Conservation (phyloP, 768 basidiomycete genomes). For the Suillus variegatus region DNA sequence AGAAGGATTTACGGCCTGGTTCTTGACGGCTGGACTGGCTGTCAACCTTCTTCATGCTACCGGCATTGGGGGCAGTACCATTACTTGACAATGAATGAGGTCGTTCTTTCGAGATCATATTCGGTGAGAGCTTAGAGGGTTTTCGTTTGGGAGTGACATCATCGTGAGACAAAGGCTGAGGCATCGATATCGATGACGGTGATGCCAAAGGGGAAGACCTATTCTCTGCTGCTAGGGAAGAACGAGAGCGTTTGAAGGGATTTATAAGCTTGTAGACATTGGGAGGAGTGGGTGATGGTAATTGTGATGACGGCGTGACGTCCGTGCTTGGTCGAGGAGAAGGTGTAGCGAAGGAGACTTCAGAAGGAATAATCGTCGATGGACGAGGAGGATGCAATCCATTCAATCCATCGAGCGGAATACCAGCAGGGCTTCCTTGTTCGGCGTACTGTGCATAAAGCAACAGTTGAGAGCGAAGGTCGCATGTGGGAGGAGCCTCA, state of each 20-base stretch:
- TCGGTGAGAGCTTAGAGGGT: constrained; percentile 39
- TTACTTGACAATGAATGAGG: constrained; percentile 62
- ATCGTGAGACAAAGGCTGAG: constrained; percentile 25
- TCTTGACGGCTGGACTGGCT: constrained; percentile 44
- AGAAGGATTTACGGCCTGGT: constrained; percentile 34
- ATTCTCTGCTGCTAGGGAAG: constrained; percentile 53
- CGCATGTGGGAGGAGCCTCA: constrained; percentile 78
- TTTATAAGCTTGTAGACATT: constrained; percentile 66
- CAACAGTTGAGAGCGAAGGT: constrained; percentile 79
- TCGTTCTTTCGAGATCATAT: constrained; percentile 42
- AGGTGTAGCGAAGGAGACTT: constrained; percentile 53
- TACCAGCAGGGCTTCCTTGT: constrained; percentile 55
- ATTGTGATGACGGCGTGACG: constrained; percentile 31
- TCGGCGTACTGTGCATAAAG: constrained; percentile 79
- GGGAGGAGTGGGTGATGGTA: constrained; percentile 42
- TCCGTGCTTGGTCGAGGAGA: constrained; percentile 53
- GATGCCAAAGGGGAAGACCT: constrained; percentile 30
- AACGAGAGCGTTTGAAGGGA: constrained; percentile 64
- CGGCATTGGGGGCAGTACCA: constrained; percentile 51
- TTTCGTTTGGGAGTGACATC: constrained; percentile 27
- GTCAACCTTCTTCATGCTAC: constrained; percentile 58
- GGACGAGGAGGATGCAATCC: constrained; percentile 5
- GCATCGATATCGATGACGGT: constrained; percentile 30
- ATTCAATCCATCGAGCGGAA: constrained; percentile 51
- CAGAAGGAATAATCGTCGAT: constrained; percentile 52